phyloP scores from a whole-genome alignment of 345 rosid species.

The Brassica juncea region DNA sequence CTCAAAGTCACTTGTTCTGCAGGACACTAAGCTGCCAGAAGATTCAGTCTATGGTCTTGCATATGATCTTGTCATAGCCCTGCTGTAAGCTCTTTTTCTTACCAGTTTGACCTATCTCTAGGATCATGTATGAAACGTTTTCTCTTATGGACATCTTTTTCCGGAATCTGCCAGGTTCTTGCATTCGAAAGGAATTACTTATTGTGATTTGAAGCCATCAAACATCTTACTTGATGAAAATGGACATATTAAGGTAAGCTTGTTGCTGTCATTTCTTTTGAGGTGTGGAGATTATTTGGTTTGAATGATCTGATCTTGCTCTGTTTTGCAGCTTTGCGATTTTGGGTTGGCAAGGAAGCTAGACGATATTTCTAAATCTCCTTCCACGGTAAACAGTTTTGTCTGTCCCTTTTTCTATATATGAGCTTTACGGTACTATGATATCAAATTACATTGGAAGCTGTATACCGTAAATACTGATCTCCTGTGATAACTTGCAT shows the following conservation, averaged over 20 bases:
- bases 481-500: conserved; percentile 46
- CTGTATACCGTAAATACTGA: not conserved
- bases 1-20: conserved; percentile 33
- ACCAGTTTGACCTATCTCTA: conserved; percentile 16
- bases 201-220: conserved; percentile 96
- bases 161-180: conserved; percentile 53
- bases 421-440: conserved; percentile 3
- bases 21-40: conserved; percentile 92
- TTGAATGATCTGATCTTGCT: conserved; percentile 16
- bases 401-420: not conserved
- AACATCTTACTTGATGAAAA: conserved; percentile 92
- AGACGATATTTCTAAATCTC: conserved; percentile 69
- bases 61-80: conserved; percentile 70
- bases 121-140: not conserved
- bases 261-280: conserved; percentile 8
- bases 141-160: conserved; percentile 17
- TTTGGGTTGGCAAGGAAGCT: conserved; percentile 90
- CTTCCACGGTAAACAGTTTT: conserved; percentile 61
- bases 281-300: conserved; percentile 14
- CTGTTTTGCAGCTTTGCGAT: conserved; percentile 83
- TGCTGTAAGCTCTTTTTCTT: conserved; percentile 62
- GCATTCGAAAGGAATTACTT: conserved; percentile 90
- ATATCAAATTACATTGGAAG: conserved; percentile 4
- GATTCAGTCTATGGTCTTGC: conserved; percentile 85
- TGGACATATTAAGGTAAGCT: conserved; percentile 75